Evolutionary conservation across 108 stramenopile species (phyloP), one percentile per base, ranked within the genome.

Genomic region (Thalassiosira profunda): DNA sequence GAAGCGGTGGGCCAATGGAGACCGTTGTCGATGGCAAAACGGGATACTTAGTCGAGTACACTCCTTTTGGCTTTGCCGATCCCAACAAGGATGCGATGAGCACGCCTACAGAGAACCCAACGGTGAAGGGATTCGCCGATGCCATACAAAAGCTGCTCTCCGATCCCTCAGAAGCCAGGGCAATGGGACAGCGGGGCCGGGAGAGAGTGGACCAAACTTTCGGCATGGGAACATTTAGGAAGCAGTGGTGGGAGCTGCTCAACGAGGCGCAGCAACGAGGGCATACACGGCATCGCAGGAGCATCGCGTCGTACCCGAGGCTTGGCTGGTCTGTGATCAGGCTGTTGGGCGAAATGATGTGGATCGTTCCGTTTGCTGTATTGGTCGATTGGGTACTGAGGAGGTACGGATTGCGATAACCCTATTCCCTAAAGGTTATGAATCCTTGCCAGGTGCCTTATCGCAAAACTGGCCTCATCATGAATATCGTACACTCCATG

Each of bases 1-100:
- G 82, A 20, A 81, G 81, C 35, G 98, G 98, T 9, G 99, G 99
- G 18, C 99, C 99, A 0, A 82, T 72, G 57, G 99, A 99, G 80
- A 96, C 97, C 1, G 81, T 99, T 30, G 66, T 85, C 11, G 79
- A 98, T 62, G 93, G 87, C 2, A 65, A 36, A 14, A 97, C 97
- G 11, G 99, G 99, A 46, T 97, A 85, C 53, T 79, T 98, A 66
- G 77, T 90, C 15, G 78, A 85, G 23, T 70, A 70, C 36, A 37
- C n/a, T 52, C 45, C 35, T 1, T 42, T 61, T 23, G 46, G 34
- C 29, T 24, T 23, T 2, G 63, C 53, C 31, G 60, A 65, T 12
- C 26, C 14, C 18, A 14, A 41, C 14, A 15, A 17, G 14, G 54
- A 49, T 53, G 63, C 72, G 8, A n/a, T n/a, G n/a, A n/a, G n/a